phyloP scores from a whole-genome alignment of 2,329 filamentous ascomycete genomes.

The Phaeosphaeria sp. region DNA sequence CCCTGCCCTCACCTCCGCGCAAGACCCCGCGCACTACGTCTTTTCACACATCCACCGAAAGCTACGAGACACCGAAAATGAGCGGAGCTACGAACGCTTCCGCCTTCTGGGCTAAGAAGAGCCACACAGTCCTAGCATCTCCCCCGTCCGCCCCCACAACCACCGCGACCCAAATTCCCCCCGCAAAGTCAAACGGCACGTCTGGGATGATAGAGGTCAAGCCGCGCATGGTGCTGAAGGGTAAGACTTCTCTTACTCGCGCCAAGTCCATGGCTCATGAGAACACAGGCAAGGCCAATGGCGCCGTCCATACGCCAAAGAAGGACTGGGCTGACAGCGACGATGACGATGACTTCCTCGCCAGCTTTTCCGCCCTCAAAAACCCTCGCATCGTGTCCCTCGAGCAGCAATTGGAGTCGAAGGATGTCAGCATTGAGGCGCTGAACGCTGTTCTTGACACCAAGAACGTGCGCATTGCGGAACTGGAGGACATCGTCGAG shows the following conservation, averaged over 20 bases:
- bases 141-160: not conserved
- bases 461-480: slow-evolving; percentile 14
- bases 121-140: slow-evolving; percentile 1
- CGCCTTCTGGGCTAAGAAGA: slow-evolving; percentile 7
- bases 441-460: slow-evolving; percentile 14
- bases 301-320: not conserved
- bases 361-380: slow-evolving; percentile 4
- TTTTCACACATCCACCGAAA: not conserved
- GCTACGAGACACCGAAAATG: not conserved
- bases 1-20: not conserved
- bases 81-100: not conserved
- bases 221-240: slow-evolving; percentile 5
- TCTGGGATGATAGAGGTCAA: not conserved
- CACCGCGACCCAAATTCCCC: not conserved
- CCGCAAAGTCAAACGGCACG: not conserved
- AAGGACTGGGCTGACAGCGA: slow-evolving; percentile 29
- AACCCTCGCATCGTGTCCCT: not conserved
- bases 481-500: slow-evolving; percentile 13
- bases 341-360: slow-evolving; percentile 21
- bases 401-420: slow-evolving; percentile 6
- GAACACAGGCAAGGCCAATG: slow-evolving; percentile 4
- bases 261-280: not conserved
- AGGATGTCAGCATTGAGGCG: slow-evolving; percentile 13
- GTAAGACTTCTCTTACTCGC: not conserved
- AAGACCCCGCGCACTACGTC: not conserved